These are phyloP conservation scores for Podila verticillata DNA, from an alignment of 192 early-diverging fungal genomes.

Conservation along the genomic window DNA sequence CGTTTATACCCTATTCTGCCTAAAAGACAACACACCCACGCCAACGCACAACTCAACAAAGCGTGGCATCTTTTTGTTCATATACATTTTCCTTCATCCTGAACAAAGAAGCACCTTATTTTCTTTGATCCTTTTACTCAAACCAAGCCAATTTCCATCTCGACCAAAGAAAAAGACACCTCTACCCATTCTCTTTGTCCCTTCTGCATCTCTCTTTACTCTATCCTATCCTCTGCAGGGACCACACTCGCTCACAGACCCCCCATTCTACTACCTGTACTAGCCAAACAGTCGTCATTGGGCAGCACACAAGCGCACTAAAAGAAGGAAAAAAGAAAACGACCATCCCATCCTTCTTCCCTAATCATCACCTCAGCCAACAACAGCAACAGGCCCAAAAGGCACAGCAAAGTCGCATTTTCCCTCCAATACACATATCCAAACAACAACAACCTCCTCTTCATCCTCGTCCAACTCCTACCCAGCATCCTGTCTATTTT, in stretches of 20 bases:
- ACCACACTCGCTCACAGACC: background rate
- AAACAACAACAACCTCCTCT: background rate
- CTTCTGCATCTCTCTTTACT: background rate
- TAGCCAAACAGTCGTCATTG: background rate
- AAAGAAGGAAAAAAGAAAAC: background rate
- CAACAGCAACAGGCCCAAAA: too few relatives aligned
- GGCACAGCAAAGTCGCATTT: background rate
- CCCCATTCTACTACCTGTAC: background rate
- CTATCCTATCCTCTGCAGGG: background rate
- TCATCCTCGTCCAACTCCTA: background rate
- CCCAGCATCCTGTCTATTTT: background rate
- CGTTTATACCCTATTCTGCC: background rate
- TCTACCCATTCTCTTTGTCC: too few relatives aligned
- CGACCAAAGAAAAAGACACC: background rate
- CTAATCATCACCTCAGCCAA: too few relatives aligned
- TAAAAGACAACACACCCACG: background rate
- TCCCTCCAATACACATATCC: background rate
- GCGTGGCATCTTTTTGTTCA: too few relatives aligned
- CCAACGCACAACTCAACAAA: too few relatives aligned
- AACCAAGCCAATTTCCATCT: background rate
- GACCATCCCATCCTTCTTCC: too few relatives aligned
- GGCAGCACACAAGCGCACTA: background rate
- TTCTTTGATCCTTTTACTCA: background rate
- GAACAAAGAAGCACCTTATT: background rate
- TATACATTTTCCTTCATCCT: background rate